These are phyloP conservation scores for Bacidia gigantensis DNA, from an alignment of 495 filamentous ascomycete genomes.

Conservation along the genomic window DNA sequence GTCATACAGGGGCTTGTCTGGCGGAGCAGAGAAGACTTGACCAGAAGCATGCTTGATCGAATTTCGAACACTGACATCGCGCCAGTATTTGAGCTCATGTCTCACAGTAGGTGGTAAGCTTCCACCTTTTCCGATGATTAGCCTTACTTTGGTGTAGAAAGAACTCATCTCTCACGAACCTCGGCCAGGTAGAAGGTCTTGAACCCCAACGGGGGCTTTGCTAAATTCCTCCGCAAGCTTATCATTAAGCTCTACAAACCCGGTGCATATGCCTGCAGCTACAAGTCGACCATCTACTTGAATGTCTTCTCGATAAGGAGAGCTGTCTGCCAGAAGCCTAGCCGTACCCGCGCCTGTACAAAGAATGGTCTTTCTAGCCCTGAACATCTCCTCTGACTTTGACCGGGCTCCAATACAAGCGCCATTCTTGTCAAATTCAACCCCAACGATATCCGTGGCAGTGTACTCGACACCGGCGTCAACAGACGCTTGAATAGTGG, in stretches of 20 bases:
- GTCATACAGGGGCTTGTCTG: not conserved
- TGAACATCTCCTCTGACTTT: constrained; percentile 25
- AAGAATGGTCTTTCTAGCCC: constrained; percentile 36
- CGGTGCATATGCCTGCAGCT: not conserved
- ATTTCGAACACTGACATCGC: not conserved
- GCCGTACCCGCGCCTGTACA: constrained; percentile 46
- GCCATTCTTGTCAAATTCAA: constrained; percentile 29
- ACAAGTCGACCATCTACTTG: not conserved
- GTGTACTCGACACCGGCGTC: constrained; percentile 37
- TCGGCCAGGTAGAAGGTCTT: not conserved
- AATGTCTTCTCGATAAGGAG: constrained; percentile 17
- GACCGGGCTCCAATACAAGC: constrained; percentile 36
- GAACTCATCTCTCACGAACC: not conserved
- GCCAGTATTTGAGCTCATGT: not conserved
- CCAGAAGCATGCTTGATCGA: not conserved
- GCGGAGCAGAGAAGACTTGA: not conserved
- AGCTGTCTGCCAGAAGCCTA: constrained; percentile 41
- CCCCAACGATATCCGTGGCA: constrained; percentile 31
- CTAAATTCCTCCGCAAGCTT: not conserved
- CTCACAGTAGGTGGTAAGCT: not conserved
- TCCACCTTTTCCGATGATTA: not conserved
- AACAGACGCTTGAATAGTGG: constrained; percentile 32
- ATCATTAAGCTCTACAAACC: not conserved
- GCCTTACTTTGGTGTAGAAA: not conserved
- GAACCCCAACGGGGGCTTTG: not conserved